Conservation (phyloP, 1,284 basidiomycete genomes). For the Fomitopsis palustris region DNA sequence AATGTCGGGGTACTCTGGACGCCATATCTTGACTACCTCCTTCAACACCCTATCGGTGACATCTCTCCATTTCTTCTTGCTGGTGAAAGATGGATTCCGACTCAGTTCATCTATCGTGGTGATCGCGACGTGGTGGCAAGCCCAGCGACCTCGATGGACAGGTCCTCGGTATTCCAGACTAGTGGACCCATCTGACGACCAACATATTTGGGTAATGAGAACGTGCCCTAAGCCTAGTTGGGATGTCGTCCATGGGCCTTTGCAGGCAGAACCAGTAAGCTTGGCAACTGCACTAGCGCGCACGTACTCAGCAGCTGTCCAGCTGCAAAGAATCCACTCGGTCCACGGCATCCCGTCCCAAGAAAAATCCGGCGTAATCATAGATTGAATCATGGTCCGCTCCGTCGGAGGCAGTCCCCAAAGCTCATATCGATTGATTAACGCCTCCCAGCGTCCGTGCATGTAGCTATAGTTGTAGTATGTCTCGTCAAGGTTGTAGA, state of each 20-base stretch:
- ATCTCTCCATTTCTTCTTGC: neutral
- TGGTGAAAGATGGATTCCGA: neutral
- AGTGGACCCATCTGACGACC: conserved; percentile 6
- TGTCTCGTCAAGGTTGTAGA: too few relatives aligned
- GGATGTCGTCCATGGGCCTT: neutral
- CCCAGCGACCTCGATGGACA: conserved; percentile 15
- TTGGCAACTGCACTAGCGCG: neutral
- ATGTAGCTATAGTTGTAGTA: too few relatives aligned
- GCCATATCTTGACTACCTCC: neutral
- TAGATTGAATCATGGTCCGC: neutral
- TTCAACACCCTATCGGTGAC: neutral
- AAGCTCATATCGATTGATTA: too few relatives aligned
- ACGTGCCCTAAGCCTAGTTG: conserved; percentile 7
- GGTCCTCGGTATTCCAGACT: neutral
- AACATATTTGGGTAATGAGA: conserved; percentile 14
- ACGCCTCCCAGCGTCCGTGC: too few relatives aligned
- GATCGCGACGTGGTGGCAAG: conserved; percentile 30
- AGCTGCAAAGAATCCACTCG: neutral
- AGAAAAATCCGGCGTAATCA: neutral
- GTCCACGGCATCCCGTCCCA: neutral
- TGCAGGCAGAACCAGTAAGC: neutral
- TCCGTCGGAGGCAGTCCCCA: too few relatives aligned
- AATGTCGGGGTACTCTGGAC: neutral
- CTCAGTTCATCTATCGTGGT: neutral
- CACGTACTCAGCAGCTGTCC: neutral